Percentiles rank a stretch among this genome's conserved stretches.
phyloP scores from a whole-genome alignment of 495 filamentous ascomycete genomes.

The Neurospora tetraspora region DNA sequence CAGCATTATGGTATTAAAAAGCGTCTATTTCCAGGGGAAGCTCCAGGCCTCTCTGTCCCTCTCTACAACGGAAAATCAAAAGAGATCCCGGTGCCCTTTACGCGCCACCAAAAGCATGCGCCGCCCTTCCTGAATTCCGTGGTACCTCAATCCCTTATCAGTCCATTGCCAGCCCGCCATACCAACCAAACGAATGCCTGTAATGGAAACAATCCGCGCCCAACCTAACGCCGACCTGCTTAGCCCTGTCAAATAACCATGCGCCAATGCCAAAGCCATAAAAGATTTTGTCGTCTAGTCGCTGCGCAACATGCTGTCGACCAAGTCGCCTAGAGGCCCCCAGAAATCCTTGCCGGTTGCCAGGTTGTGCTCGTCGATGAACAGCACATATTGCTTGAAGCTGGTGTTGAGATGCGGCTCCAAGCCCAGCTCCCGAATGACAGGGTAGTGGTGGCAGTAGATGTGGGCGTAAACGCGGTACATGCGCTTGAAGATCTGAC shows the following conservation, averaged over 20 bases:
- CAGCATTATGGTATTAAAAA: neutral
- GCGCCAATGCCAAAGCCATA: neutral
- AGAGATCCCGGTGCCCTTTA: neutral
- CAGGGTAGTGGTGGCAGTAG: constrained; percentile 98
- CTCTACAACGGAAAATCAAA: constrained; percentile 3
- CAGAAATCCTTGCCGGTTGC: constrained; percentile 93
- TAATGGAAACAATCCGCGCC: neutral
- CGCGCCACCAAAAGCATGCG: constrained; percentile 1
- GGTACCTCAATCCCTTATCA: neutral
- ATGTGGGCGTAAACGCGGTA: constrained; percentile 99
- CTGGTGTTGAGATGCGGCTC: constrained; percentile 97
- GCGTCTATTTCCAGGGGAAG: neutral
- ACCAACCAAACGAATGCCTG: neutral
- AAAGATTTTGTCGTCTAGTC: constrained; percentile 41
- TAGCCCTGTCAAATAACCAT: neutral
- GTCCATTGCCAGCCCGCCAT: neutral
- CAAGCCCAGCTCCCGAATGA: constrained; percentile 86
- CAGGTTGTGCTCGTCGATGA: constrained; percentile 86
- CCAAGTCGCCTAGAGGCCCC: constrained; percentile 91
- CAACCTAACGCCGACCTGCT: neutral
- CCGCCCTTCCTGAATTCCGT: neutral
- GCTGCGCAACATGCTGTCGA: constrained; percentile 92
- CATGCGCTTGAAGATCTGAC: constrained; percentile 95
- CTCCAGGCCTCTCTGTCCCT: neutral
- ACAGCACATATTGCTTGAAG: constrained; percentile 98